Evolutionary conservation across 306 rosid species (phyloP).

Genomic region (Medicago lupulina): DNA sequence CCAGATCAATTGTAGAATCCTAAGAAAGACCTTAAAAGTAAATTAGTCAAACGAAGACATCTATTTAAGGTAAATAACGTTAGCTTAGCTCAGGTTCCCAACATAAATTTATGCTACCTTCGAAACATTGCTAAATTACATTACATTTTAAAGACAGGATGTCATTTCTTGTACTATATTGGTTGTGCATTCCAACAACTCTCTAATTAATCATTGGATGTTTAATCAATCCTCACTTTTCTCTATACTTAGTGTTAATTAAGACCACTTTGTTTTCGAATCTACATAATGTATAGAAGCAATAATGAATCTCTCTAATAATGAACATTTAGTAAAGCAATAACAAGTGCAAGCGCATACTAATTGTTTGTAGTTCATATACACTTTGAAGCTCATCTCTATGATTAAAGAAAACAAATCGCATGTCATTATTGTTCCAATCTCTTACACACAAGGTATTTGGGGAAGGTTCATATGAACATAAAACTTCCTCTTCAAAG

Average conservation of each 20-base stretch:
- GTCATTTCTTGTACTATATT: no score
- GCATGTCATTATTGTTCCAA: constrained; percentile 12
- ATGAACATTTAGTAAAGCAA: neutral
- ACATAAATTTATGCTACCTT: no score
- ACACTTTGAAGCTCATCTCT: constrained; percentile 40
- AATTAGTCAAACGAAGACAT: no score
- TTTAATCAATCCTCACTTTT: neutral
- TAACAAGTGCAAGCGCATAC: constrained; percentile 32
- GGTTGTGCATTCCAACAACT: no score
- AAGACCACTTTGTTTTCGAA: neutral
- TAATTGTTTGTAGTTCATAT: neutral
- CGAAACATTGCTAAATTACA: no score
- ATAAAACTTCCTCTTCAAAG: constrained; percentile 40
- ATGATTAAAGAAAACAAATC: constrained; percentile 42
- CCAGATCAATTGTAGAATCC: no score
- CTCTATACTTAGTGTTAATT: neutral
- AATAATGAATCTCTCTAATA: neutral
- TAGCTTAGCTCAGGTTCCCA: no score
- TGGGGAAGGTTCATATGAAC: constrained; percentile 45
- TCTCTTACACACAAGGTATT: constrained; percentile 6
- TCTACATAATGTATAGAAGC: neutral
- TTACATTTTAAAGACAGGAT: no score
- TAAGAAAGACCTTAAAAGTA: no score
- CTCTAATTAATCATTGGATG: neutral
- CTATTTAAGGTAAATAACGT: no score